Base-by-base conservation (phyloP, 495 filamentous ascomycete genomes). In the Daldinia grandis region DNA sequence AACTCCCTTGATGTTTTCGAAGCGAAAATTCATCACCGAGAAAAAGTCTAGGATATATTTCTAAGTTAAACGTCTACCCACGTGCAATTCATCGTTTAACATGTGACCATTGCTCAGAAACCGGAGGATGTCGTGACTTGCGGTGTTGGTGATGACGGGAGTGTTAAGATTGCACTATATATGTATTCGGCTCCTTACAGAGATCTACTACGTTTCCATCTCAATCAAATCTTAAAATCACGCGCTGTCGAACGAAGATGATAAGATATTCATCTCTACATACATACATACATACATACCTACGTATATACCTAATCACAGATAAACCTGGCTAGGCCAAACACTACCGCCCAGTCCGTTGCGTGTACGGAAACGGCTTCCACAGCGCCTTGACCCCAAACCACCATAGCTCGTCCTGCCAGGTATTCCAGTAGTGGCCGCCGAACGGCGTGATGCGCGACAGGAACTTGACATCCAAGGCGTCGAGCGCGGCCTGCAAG, bases 401-500 rank as follows among this genome's bases (percentile, higher is more conserved):
- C 76, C 72, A 77, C 76, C 76, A 78, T 49, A 78, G 62, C 67
- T 74, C 75, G 64, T 78, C 76, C 58, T 77, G 75, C 76, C 76
- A 78, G 6, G 76, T 78, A 51, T 78, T 78, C 76, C 76, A 78
- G 37, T 61, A 75, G 61, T 78, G 76, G 17, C 70, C 70, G 40
- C 76, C 75, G 58, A 74, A 74, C 40, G 76, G 76, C 62, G 76
- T 70, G 12, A 78, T 47, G 10, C 76, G 57, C 8, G 72, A 62
- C 3, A 78, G 14, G 59, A 59, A 70, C 3, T 38, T 35, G 27
- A 78, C 61, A 12, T 51, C 63, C 17, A 74, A 15, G 3, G 24
- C 55, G 24, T 63, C 68, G 17, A 76, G 30, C 25, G 76, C 76
- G 12, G 70, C 71, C 66, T 75, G 70, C 66, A 78, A 12, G 14